Evolutionary conservation across 495 filamentous ascomycete species (phyloP), one percentile per base, ranked within the genome.

Genomic region (Entonaema liquescens): DNA sequence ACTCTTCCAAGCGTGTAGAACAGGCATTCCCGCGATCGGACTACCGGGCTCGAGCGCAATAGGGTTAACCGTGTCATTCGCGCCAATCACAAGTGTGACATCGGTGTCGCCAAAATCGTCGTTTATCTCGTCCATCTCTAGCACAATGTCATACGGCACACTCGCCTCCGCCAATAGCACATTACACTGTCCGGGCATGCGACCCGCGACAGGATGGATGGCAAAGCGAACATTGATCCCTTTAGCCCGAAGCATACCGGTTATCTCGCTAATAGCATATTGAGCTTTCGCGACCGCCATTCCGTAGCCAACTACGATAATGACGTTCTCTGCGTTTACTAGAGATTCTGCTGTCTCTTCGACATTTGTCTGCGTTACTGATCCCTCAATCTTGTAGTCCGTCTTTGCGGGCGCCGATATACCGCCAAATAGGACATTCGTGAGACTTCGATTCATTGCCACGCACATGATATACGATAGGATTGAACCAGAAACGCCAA

Each of bases 101-200:
- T 94, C 92, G 0, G 92, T 93, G 38, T 93, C 90, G 36, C 81
- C 73, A 79, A 95, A 95, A 76, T 94, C 92, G 55, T 95, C 92
- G 78, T 95, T 95, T 79, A 95, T 94, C 79, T 95, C 92, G 76
- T 94, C 92, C 92, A 94, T 94, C 80, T 95, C 92, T 17, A 93
- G 82, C 35, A 94, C 91, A 54, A 93, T 93, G 72, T 94, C 92
- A 74, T 95, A 95, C 5, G 91, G 91, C 31, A 95, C 92, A 26
- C 86, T 89, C 1, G 92, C 92, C 74, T 95, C 92, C 2, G 92
- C 92, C 5, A 94, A 86, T 8, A 95, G 82, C 7, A 95, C 92
- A 72, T 95, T 95, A 80, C 91, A 94, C 76, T 95, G 92, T 2
- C 92, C 92, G 0, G 92, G 92, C 92, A 95, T 95, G 26, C 92